Evolutionary conservation across 208 protist species (phyloP), one percentile per base, ranked within the genome.

Genomic region (Crithidia sp.): DNA sequence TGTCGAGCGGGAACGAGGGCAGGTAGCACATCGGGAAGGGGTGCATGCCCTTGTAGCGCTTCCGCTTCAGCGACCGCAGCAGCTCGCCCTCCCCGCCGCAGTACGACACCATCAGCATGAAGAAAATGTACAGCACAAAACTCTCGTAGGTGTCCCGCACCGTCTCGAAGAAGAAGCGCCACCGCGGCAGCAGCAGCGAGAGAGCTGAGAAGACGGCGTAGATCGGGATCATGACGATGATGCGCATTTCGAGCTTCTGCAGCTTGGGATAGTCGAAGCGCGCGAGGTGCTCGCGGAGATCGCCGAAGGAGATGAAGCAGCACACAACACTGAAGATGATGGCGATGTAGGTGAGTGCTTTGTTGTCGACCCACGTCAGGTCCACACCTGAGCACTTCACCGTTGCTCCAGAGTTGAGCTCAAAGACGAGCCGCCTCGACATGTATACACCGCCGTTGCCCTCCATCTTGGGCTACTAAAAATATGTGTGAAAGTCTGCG

Each of bases 51-150:
- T 85, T 83, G 67, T 93, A 90, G 5, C 87, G 89, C 76, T 93
- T 92, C 65, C 50, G 50, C 77, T 94, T 92, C 52, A 96, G 71
- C n/a, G 88, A 81, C 28, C 86, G 82, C 72, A 97, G 74, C 45
- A 96, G 82, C 67, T 92, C 82, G 7, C 86, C 86, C 70, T 96
- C 93, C 6, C 91, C 90, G 17, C 88, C 93, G 65, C 93, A 93
- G 78, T 95, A 96, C 43, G 84, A 91, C 14, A 96, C 83, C 71
- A 97, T 90, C n/a, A 97, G 79, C 74, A 88, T 90, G 61, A 97
- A 90, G 77, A 97, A 97, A 54, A 94, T 89, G 79, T 97, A 97
- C 16, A 97, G 78, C 13, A 97, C 92, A 77, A 95, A 95, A 70
- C 87, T 91, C 80, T 97, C 91, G 84, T 96, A 96, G 17, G 84